Base-by-base conservation (phyloP, 1,284 basidiomycete genomes). In the Hypsizygus ulmarius region DNA sequence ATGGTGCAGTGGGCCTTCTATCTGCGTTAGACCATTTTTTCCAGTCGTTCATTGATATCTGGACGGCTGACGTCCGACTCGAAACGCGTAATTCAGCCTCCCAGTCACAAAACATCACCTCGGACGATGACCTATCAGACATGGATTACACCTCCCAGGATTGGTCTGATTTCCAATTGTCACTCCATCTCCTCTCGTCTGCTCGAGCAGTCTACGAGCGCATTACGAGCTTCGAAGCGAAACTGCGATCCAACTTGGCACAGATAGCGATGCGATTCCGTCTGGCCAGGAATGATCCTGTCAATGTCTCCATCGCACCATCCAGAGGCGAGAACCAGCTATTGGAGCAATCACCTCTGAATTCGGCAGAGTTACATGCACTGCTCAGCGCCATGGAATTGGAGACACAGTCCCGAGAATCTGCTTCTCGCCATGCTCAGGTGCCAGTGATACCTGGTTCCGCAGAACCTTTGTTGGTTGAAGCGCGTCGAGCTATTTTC, bases 91-190 rank as follows among this genome's bases (percentile, higher is more conserved):
- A 63, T 40, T 56, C 66, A 19, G 51, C 60, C 29, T 64, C 66
- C 8, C 52, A 55, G n/a, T 47, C 59, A n/a, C 63, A 65, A 33
- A 63, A 68, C 12, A 62, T 70, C 10, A 58, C 65, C 1, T 74
- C 75, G 0, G 77, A 72, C 44, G 79, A 78, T 35, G 84, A 86
- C 39, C 68, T 88, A 25, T 79, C 79, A 0, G 89, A 91, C 53
- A 68, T 93, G 52, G 93, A 97, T 66, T 96, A 96, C 60, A 86
- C 87, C 1, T 71, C 82, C 2, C 84, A 91, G 48, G 93, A 97
- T 64, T 94, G 92, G 90, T 75, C 80, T 2, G 77, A 82, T 19
- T 93, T 97, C 53, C 93, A 96, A 64, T 68, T 81, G 7, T 82
- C 83, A 1, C 66, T 97, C n/a, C 88, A 92, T 60, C 73, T 95